phyloP scores from a whole-genome alignment of 78 protist species.

The Dictyostelium intermedium region DNA sequence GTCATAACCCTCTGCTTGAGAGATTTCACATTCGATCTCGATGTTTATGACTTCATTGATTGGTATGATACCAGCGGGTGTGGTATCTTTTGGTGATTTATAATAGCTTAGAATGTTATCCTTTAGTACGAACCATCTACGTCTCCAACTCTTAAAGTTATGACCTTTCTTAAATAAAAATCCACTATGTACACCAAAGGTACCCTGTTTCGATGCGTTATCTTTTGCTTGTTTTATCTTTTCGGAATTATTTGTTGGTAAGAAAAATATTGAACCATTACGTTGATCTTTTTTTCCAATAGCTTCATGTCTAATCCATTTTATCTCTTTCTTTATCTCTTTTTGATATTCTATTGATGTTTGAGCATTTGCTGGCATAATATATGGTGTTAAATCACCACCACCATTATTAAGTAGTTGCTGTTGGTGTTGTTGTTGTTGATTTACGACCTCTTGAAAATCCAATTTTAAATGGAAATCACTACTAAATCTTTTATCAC shows the following conservation, averaged over 20 bases:
- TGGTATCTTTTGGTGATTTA: conserved; percentile 72
- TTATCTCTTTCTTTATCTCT: conserved; percentile 65
- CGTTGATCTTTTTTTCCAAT: background rate
- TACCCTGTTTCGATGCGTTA: conserved; percentile 47
- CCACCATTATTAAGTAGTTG: background rate
- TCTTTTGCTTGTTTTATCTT: conserved; percentile 67
- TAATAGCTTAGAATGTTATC: conserved; percentile 60
- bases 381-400: background rate
- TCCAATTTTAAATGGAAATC: conserved; percentile 62
- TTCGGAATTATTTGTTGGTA: conserved; percentile 61
- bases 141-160: conserved; percentile 80
- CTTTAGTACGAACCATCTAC: conserved; percentile 81
- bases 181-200: conserved; percentile 63
- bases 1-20: conserved; percentile 21
- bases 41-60: conserved; percentile 15
- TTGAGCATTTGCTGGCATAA: background rate
- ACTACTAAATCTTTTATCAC: conserved; percentile 54
- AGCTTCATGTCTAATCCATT: conserved; percentile 56
- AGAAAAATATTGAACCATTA: conserved; percentile 47
- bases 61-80: conserved; percentile 59
- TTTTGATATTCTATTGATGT: conserved; percentile 17
- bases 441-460: conserved; percentile 29
- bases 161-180: conserved; percentile 78
- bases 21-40: background rate
- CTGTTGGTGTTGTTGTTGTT: background rate